Percentiles rank a stretch among this genome's conserved stretches.
These are phyloP conservation scores for Stropharia rugosoannulata DNA, from an alignment of 768 basidiomycete species.

Conservation along the genomic window DNA sequence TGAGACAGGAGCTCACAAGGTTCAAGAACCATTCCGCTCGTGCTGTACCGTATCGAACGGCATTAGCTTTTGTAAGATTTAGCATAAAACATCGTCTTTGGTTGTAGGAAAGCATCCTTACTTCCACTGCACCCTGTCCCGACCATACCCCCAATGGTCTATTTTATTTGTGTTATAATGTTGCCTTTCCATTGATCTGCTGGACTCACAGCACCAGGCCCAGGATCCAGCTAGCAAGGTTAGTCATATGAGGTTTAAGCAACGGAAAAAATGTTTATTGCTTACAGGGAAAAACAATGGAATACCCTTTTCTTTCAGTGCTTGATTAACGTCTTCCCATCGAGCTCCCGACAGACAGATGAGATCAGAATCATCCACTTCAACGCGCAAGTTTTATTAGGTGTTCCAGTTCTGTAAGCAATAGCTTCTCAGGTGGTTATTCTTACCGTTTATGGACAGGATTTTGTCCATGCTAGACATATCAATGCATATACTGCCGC, in stretches of 20 bases:
- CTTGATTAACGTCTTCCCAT: constrained; percentile 78
- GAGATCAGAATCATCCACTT: constrained; percentile 73
- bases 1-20: constrained; percentile 42
- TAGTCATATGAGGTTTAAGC: not conserved
- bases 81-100: not conserved
- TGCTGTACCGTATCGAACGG: constrained; percentile 85
- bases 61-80: constrained; percentile 53
- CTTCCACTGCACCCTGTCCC: constrained; percentile 87
- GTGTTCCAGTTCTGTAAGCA: not conserved
- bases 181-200: not conserved
- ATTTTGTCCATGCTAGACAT: constrained; percentile 84
- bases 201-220: constrained; percentile 61
- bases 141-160: constrained; percentile 89
- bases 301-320: constrained; percentile 65
- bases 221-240: constrained; percentile 59
- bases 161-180: constrained; percentile 6
- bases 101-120: constrained; percentile 31
- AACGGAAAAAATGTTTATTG: not conserved
- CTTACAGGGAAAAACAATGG: constrained; percentile 86
- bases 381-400: not conserved
- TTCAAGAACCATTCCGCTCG: constrained; percentile 89
- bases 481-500: constrained; percentile 80
- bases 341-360: constrained; percentile 73
- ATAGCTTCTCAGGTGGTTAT: not conserved
- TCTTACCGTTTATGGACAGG: constrained; percentile 67